Evolutionary conservation across 1,284 basidiomycete genomes (phyloP).

Genomic region (Moniliella sp.): DNA sequence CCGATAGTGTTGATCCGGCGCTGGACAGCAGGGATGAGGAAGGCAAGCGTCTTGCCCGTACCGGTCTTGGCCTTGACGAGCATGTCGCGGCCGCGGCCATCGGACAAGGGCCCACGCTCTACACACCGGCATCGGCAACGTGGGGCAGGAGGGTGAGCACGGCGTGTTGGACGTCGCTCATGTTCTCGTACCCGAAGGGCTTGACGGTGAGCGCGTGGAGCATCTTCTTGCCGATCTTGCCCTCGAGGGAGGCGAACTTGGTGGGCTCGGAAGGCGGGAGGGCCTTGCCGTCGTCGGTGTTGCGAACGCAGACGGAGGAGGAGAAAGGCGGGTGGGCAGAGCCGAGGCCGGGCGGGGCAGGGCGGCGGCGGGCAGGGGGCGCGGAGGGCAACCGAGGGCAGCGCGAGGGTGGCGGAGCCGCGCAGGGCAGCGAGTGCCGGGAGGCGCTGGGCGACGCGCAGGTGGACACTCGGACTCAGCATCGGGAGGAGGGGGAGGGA

Average conservation of each 20-base stretch:
- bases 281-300: no score
- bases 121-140: slow-evolving; percentile 17
- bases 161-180: slow-evolving; percentile 65
- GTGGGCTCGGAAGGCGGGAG: no score
- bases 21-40: slow-evolving; percentile 31
- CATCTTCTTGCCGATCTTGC: slow-evolving; percentile 8
- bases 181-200: slow-evolving; percentile 52
- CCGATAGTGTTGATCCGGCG: slow-evolving; percentile 25
- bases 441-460: no score
- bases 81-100: slow-evolving; percentile 29
- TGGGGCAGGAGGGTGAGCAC: slow-evolving; percentile 46
- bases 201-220: slow-evolving; percentile 33
- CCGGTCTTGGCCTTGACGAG: slow-evolving; percentile 34
- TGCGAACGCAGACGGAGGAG: no score
- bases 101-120: slow-evolving; percentile 6
- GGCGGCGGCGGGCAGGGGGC: no score
- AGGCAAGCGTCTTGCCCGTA: slow-evolving; percentile 33
- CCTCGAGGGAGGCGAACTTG: slow-evolving; percentile 16
- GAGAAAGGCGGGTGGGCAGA: no score
- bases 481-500: no score
- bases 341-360: no score
- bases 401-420: no score
- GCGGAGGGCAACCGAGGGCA: no score
- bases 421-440: no score
- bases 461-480: no score